Base-by-base conservation (phyloP, 768 basidiomycete species). In the Lyophyllum semitale region DNA sequence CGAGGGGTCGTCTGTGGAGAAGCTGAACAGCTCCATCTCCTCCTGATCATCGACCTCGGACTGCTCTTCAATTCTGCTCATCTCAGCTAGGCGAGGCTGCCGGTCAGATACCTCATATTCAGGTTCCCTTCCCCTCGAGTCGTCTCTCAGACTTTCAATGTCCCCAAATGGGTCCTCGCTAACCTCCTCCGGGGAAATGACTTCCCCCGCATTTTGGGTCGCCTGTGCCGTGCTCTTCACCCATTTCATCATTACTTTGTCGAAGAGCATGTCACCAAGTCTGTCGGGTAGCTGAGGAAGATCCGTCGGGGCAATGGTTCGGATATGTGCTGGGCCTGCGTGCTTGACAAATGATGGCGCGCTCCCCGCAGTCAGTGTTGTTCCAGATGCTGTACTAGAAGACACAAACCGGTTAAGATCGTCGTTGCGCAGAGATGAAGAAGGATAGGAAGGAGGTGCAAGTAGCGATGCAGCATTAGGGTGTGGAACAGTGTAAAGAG, bases 111-210 rank as follows among this genome's bases (percentile, higher is more conserved):
- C 47, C 22, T 63, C 67, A 37, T 55, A 46, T 33, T 54, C 50
- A 33, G 51, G 59, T 13, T 74, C 71, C 43, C 66, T 67, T 12
- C 70, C 70, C 45, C 68, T 71, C 22, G 81, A 78, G 53, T 89
- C 89, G 52, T 89, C 88, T 30, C 82, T 76, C 63, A 95, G 67
- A 62, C 93, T 94, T 66, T 96, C 95, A 51, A 98, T 89, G 62
- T 95, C 95, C 29, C 84, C 83, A 71, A 98, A 98, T 8, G 93
- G 91, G 73, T 98, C 95, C 61, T 93, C 91, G 58, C 89, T 91
- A 40, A 80, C 77, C 38, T 80, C 73, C 26, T 73, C 78, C 50
- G 74, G 64, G 56, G 67, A 69, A 61, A 59, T 67, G 57, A 50
- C 65, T 50, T 50, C 66, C 52, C 53, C 73, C 58, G 60, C 74